Conservation (phyloP, 1,139 yeast genomes). For the Trichomonascaceae sp. region DNA sequence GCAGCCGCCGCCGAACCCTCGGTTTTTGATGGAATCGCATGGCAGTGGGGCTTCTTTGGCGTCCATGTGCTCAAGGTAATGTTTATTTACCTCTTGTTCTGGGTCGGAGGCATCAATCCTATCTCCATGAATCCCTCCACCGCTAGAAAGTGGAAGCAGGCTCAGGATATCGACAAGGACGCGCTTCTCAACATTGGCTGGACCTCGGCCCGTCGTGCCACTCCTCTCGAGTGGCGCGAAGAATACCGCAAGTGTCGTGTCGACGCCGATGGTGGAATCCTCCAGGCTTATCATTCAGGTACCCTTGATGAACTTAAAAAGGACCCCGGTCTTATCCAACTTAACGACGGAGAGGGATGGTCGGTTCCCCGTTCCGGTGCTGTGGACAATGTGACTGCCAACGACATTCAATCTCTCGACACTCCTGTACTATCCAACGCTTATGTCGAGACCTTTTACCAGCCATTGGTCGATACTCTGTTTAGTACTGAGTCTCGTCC, state of each 20-base stretch:
- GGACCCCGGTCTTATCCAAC: conserved; percentile 39
- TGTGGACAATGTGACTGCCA: conserved; percentile 6
- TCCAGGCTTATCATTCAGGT: conserved; percentile 68
- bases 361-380: conserved; percentile 5
- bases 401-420: conserved; percentile 6
- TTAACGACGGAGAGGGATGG: conserved; percentile 73
- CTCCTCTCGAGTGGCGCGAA: conserved; percentile 59
- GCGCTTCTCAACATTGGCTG: conserved; percentile 64
- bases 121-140: conserved; percentile 35
- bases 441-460: conserved; percentile 16
- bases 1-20: too few species aligned
- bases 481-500: conserved; percentile 6
- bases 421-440: conserved; percentile 16
- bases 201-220: conserved; percentile 78
- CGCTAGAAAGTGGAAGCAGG: conserved; percentile 15
- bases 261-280: conserved; percentile 62
- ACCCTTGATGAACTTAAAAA: conserved; percentile 41
- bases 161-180: conserved; percentile 34
- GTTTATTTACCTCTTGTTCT: conserved; percentile 44
- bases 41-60: conserved; percentile 56
- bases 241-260: conserved; percentile 53
- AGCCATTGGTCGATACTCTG: conserved; percentile 12
- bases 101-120: conserved; percentile 72
- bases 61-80: conserved; percentile 54
- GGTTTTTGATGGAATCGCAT: conserved; percentile 30